Conservation (phyloP, 2,329 filamentous ascomycete genomes). For the Bipolaris bicolor region DNA sequence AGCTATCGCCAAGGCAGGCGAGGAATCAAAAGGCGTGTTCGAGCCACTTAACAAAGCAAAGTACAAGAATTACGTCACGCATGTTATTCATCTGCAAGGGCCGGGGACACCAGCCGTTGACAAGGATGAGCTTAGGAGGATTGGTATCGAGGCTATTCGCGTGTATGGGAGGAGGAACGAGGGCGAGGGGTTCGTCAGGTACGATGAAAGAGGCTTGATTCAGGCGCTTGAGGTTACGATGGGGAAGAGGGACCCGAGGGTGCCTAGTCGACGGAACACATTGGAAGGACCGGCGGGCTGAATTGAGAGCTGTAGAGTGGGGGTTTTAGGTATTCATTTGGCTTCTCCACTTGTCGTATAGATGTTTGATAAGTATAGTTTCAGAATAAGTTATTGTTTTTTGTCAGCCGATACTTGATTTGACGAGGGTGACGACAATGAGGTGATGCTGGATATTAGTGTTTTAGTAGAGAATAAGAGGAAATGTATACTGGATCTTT, state of each 20-base stretch:
- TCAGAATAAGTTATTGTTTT: too few relatives aligned
- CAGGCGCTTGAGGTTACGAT: slow-evolving; percentile 80
- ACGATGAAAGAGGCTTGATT: slow-evolving; percentile 76
- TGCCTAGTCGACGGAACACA: slow-evolving; percentile 65
- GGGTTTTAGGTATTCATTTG: background rate
- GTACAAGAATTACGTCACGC: slow-evolving; percentile 76
- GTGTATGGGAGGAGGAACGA: slow-evolving; percentile 73
- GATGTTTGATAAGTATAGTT: background rate
- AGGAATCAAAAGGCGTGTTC: slow-evolving; percentile 57
- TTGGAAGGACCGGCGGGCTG: slow-evolving; percentile 10
- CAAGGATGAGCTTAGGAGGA: slow-evolving; percentile 62
- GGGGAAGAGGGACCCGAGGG: slow-evolving; percentile 65
- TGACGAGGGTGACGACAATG: too few relatives aligned
- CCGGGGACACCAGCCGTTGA: slow-evolving; percentile 74
- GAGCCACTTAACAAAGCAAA: slow-evolving; percentile 46
- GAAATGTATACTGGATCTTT: too few relatives aligned
- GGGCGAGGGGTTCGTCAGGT: slow-evolving; percentile 64
- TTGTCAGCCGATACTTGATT: too few relatives aligned
- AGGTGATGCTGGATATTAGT: too few relatives aligned
- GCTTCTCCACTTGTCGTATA: background rate
- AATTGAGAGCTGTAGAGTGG: background rate
- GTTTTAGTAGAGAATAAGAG: too few relatives aligned
- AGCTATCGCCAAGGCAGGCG: slow-evolving; percentile 72
- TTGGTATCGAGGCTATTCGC: slow-evolving; percentile 79
- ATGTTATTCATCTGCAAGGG: slow-evolving; percentile 80